A percentile compares a stretch with the other conserved stretches of the same genome.
Conservation (phyloP, 2,329 filamentous ascomycete species). For the Huntiella decipiens region DNA sequence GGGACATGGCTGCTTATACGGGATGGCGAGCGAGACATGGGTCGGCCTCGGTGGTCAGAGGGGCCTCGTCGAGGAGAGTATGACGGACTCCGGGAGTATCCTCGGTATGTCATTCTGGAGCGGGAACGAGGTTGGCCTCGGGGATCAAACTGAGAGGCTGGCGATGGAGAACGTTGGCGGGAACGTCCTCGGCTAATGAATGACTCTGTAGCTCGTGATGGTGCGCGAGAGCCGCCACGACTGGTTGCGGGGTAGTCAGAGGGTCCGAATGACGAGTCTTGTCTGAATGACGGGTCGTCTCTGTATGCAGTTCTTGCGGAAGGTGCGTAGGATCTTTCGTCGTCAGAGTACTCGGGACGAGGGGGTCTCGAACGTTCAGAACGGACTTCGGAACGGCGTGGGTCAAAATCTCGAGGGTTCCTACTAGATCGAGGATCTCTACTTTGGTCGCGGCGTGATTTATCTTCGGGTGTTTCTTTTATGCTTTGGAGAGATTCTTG, state of each 20-base stretch:
- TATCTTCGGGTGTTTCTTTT: background rate
- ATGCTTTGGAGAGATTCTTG: conserved; percentile 3
- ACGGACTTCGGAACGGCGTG: background rate
- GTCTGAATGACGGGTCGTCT: background rate
- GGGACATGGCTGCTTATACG: background rate
- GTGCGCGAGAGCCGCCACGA: background rate
- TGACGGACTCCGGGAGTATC: background rate
- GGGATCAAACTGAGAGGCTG: background rate
- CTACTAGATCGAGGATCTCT: conserved; percentile 1
- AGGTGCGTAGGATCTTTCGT: background rate
- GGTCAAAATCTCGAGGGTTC: background rate
- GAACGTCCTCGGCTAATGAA: conserved; percentile 1
- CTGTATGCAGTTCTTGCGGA: background rate
- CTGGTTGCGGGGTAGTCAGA: background rate
- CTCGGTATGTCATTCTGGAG: conserved; percentile 4
- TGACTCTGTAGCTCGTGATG: background rate
- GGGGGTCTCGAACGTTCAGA: background rate
- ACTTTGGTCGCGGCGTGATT: background rate
- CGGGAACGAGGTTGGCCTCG: background rate
- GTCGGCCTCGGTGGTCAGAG: background rate
- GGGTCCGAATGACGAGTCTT: background rate
- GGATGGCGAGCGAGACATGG: background rate
- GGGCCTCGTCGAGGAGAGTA: background rate
- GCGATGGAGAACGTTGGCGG: conserved; percentile 1
- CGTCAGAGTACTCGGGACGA: background rate